Evolutionary conservation across 768 basidiomycete genomes (phyloP), one percentile per base, ranked within the genome.

Genomic region (Rhizopogon rudus): DNA sequence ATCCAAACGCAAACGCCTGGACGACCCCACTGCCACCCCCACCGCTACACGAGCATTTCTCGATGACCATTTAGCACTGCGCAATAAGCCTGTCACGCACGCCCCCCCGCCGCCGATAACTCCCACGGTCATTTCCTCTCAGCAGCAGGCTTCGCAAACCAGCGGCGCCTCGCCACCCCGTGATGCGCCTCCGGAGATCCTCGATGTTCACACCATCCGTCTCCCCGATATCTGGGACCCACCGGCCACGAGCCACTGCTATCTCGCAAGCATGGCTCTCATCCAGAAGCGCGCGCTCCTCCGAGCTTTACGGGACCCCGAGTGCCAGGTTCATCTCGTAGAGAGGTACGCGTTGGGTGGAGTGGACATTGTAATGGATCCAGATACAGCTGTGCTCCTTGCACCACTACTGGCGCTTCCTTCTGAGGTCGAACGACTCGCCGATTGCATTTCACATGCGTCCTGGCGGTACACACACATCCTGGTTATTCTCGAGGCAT

Each of bases 241-340:
- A 35, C 74, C 78, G n/a, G 51, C 56, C 12, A 65, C 63, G 17
- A 44, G 63, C 16, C 88, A 91, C 65, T 78, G 76, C 28, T 92
- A 91, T 63, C 73, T 92, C 69, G 81, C 81, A 14, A 91, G 87
- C 29, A 65, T 91, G 57, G 74, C 82, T 29, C 59, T 90, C 17
- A 74, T 91, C 6, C 90, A 91, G 65, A 86, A 84, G 59, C 84
- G 81, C 50, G 75, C 74, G 17, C 71, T 92, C 3, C 76, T 86
- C 40, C 77, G 76, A 3, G 67, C 73, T 10, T 75, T 92, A 25
- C 70, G 73, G 16, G 73, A 76, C 10, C 63, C 61, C 13, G 62
- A 70, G 12, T 82, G 77, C 57, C 68, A 69, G 10, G 71, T 90
- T 22, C 75, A 80, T 29, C 76, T 91, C 12, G 75, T 84, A 3